Evolutionary conservation across 768 basidiomycete species (phyloP).

Genomic region (Suillus americanus): DNA sequence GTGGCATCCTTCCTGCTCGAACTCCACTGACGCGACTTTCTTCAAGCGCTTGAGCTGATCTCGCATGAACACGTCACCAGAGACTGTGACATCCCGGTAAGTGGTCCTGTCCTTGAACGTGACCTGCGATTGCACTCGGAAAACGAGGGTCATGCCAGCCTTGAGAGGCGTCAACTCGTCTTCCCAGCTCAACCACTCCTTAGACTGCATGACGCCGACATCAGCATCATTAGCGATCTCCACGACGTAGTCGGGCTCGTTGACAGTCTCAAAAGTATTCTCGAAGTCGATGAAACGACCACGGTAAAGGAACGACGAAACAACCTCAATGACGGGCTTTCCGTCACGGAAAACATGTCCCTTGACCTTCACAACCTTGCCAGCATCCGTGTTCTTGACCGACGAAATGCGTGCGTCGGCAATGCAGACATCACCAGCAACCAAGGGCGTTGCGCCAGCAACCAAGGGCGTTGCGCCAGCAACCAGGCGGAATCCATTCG

Average conservation of each 20-base stretch:
- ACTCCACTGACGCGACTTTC: constrained; percentile 86
- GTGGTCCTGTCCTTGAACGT: constrained; percentile 90
- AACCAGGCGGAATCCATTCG: constrained; percentile 92
- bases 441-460: constrained; percentile 74
- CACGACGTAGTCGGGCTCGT: constrained; percentile 88
- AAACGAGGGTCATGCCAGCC: constrained; percentile 81
- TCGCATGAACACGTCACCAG: constrained; percentile 84
- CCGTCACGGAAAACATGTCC: constrained; percentile 78
- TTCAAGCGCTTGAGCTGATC: constrained; percentile 86
- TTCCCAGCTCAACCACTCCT: constrained; percentile 98
- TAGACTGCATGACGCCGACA: constrained; percentile 89
- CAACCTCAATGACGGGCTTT: constrained; percentile 86
- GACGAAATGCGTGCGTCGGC: constrained; percentile 88
- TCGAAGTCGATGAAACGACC: constrained; percentile 91
- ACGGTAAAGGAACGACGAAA: constrained; percentile 95
- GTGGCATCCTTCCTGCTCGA: constrained; percentile 80
- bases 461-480: constrained; percentile 73
- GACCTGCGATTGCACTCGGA: constrained; percentile 85
- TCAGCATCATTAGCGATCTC: constrained; percentile 71
- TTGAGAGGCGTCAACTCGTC: constrained; percentile 75
- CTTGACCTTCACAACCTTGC: constrained; percentile 91
- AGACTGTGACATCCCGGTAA: constrained; percentile 77
- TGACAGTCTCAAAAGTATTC: constrained; percentile 92
- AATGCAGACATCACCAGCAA: constrained; percentile 86
- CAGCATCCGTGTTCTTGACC: constrained; percentile 85